Conservation (phyloP, 176 grass and related monocot species). For the Bothriochloa decipiens region DNA sequence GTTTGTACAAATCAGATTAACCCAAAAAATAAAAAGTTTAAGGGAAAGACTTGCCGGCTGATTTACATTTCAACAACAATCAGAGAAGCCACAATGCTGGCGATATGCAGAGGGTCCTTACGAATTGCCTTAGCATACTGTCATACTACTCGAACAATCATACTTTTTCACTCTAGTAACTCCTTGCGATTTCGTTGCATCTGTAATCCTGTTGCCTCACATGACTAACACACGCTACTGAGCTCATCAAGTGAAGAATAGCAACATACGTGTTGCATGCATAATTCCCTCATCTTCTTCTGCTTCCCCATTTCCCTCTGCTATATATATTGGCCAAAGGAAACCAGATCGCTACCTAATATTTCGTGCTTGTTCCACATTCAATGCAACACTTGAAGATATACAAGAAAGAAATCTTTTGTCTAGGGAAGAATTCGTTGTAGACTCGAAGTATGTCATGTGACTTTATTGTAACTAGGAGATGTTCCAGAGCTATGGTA, state of each 20-base stretch:
- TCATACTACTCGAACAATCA: too few species aligned
- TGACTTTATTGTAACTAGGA: neutral
- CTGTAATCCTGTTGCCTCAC: neutral
- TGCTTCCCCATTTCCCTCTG: neutral
- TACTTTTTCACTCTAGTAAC: neutral
- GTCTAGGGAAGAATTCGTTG: neutral
- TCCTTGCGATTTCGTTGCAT: neutral
- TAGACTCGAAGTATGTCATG: neutral
- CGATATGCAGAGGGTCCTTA: too few species aligned
- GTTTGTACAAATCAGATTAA: too few species aligned
- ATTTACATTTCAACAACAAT: too few species aligned
- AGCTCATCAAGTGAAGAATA: neutral
- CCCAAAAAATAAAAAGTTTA: too few species aligned
- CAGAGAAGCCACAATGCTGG: too few species aligned
- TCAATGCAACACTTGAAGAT: neutral
- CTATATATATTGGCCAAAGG: neutral
- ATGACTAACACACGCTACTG: neutral
- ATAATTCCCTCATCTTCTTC: neutral
- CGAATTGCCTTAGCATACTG: too few species aligned
- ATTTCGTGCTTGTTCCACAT: neutral
- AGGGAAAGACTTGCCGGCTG: too few species aligned
- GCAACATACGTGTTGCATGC: neutral
- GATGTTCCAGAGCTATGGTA: neutral
- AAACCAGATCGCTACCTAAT: neutral
- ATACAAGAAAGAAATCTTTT: too few species aligned